phyloP scores from a whole-genome alignment of 2,329 filamentous ascomycete species.

The Aureobasidium sp. region DNA sequence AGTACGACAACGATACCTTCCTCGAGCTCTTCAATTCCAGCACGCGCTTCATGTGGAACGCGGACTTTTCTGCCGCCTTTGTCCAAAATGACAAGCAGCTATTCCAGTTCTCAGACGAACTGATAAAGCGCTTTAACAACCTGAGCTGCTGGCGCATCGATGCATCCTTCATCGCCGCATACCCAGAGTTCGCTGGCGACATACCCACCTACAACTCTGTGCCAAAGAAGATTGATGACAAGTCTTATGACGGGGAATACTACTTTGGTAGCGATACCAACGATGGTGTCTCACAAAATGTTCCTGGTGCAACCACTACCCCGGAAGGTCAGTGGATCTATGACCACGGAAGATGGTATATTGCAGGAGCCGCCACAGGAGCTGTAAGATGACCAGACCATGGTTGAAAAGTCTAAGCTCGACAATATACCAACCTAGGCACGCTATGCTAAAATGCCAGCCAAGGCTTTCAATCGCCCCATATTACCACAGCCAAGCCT shows the following conservation, averaged over 20 bases:
- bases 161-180: conserved; percentile 7
- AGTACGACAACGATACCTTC: conserved; percentile 12
- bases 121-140: conserved; percentile 11
- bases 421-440: not conserved
- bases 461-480: not conserved
- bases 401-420: not conserved
- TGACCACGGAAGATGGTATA: conserved; percentile 7
- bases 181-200: conserved; percentile 12
- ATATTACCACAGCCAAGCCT: not conserved
- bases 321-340: not conserved
- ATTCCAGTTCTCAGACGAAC: conserved; percentile 11
- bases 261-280: not conserved
- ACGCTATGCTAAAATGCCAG: not conserved
- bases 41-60: conserved; percentile 12
- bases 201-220: conserved; percentile 13
- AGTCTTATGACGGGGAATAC: not conserved
- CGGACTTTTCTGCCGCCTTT: not conserved
- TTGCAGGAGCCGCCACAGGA: not conserved
- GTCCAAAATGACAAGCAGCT: conserved; percentile 4
- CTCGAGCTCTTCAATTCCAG: conserved; percentile 9
- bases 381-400: not conserved
- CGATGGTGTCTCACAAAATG: not conserved
- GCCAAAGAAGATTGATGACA: conserved; percentile 6
- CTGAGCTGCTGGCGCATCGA: conserved; percentile 14
- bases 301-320: not conserved